Evolutionary conservation across 2,329 filamentous ascomycete species (phyloP).

Genomic region (Volutella citrinella): DNA sequence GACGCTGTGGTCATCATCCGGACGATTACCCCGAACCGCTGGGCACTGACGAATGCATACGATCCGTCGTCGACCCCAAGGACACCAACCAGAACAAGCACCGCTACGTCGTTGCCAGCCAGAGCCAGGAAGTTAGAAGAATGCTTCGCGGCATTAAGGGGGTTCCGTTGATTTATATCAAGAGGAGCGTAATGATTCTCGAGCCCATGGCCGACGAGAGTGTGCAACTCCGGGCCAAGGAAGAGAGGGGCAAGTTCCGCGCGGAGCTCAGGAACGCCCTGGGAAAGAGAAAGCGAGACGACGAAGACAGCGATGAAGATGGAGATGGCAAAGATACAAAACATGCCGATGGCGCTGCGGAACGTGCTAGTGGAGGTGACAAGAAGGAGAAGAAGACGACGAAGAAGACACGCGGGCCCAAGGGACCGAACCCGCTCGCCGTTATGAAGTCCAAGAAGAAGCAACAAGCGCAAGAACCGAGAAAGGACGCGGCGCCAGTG

Average conservation of each 20-base stretch:
- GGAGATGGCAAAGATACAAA: conserved; percentile 19
- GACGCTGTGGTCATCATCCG: conserved; percentile 75
- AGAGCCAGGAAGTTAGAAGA: conserved; percentile 62
- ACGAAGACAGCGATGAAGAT: conserved; percentile 37
- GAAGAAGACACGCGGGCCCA: conserved; percentile 58
- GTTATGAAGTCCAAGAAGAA: conserved; percentile 66
- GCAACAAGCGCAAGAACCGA: conserved; percentile 22
- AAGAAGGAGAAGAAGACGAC: conserved; percentile 47
- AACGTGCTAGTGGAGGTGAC: conserved; percentile 10
- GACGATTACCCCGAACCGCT: conserved; percentile 70
- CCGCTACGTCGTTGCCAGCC: conserved; percentile 74
- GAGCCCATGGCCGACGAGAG: conserved; percentile 72
- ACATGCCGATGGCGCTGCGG: conserved; percentile 18
- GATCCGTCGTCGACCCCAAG: conserved; percentile 77
- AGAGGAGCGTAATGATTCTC: conserved; percentile 68
- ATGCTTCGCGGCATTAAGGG: conserved; percentile 65
- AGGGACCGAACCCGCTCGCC: conserved; percentile 68
- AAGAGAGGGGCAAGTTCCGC: conserved; percentile 73
- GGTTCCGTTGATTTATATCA: conserved; percentile 76
- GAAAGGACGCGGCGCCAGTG: conserved; percentile 33
- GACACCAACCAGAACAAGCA: conserved; percentile 69
- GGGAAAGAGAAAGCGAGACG: conserved; percentile 51
- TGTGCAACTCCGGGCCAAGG: conserved; percentile 58
- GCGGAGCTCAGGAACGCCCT: conserved; percentile 58
- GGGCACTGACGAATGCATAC: conserved; percentile 66